These are phyloP conservation scores for Diutina siamensis DNA, from an alignment of 1,139 yeast genomes.

Conservation along the genomic window DNA sequence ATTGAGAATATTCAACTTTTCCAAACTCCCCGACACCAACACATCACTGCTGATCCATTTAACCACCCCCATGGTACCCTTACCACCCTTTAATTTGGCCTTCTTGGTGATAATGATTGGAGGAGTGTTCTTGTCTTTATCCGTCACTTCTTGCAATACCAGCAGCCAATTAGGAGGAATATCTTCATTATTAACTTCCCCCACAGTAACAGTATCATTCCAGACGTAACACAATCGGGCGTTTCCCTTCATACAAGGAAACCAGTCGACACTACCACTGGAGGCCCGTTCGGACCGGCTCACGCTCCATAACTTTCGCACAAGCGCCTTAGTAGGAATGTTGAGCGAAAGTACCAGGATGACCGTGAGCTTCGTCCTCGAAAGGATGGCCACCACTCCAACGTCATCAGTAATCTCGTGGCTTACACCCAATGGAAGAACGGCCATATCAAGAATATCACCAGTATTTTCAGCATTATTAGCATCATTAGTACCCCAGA, in stretches of 20 bases:
- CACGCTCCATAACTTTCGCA: slow-evolving; percentile 15
- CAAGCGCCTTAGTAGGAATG: slow-evolving; percentile 16
- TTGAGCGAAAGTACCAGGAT: slow-evolving; percentile 45
- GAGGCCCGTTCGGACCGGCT: slow-evolving; percentile 20
- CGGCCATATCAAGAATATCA: slow-evolving; percentile 6
- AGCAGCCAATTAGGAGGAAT: slow-evolving; percentile 20
- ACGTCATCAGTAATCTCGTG: slow-evolving; percentile 41
- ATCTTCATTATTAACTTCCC: slow-evolving; percentile 34
- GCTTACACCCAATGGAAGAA: slow-evolving; percentile 45
- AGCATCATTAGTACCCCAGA: slow-evolving; percentile 39
- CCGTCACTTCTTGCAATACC: slow-evolving; percentile 23
- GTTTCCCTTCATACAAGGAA: slow-evolving; percentile 23
- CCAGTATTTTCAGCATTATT: slow-evolving; percentile 21
- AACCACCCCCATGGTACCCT: not conserved
- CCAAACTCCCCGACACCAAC: not conserved
- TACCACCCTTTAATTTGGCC: slow-evolving; percentile 27
- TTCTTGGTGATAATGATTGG: slow-evolving; percentile 30
- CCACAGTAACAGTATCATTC: slow-evolving; percentile 43
- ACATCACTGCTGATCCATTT: not conserved
- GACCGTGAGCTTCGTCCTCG: slow-evolving; percentile 38
- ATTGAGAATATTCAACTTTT: not conserved
- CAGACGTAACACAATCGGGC: slow-evolving; percentile 60
- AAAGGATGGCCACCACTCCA: slow-evolving; percentile 53
- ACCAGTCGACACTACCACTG: slow-evolving; percentile 45
- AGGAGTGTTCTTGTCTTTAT: slow-evolving; percentile 28